Percentiles rank a stretch among this genome's conserved stretches.
phyloP scores from a whole-genome alignment of 2,329 filamentous ascomycete genomes.

The Aspergillus sp. region DNA sequence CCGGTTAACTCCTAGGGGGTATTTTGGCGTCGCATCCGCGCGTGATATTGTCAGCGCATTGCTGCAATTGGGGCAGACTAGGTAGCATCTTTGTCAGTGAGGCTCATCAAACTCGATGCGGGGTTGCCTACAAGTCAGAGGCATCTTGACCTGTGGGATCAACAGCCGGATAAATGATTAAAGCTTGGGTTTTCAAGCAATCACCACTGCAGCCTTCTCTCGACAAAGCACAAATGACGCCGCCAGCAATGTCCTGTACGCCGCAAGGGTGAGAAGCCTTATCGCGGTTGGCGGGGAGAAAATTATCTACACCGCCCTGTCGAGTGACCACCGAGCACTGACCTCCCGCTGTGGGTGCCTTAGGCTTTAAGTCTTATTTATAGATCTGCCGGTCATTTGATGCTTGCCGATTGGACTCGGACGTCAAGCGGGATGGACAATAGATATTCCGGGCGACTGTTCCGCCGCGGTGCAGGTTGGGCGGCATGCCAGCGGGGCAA shows the following conservation, averaged over 20 bases:
- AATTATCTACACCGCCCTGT: slow-evolving; percentile 13
- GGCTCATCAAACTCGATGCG: background rate
- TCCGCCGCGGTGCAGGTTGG: slow-evolving; percentile 12
- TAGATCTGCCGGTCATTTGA: slow-evolving; percentile 5
- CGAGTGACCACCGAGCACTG: background rate
- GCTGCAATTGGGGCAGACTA: slow-evolving; percentile 52
- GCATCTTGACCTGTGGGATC: slow-evolving; percentile 26
- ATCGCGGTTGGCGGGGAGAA: slow-evolving; percentile 20
- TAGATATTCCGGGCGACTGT: slow-evolving; percentile 22
- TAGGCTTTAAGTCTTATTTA: slow-evolving; percentile 1
- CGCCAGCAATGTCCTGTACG: slow-evolving; percentile 10
- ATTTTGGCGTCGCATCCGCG: slow-evolving; percentile 36
- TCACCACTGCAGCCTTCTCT: background rate
- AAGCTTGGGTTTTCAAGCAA: background rate
- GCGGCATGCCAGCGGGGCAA: slow-evolving; percentile 15
- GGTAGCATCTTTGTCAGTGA: slow-evolving; percentile 18
- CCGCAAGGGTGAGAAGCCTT: slow-evolving; percentile 17
- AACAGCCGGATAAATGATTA: background rate
- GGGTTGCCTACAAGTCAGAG: slow-evolving; percentile 38
- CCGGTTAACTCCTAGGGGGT: slow-evolving; percentile 62
- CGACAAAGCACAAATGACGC: background rate
- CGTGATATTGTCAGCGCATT: slow-evolving; percentile 50
- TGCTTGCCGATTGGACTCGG: slow-evolving; percentile 20
- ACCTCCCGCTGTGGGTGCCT: slow-evolving; percentile 3
- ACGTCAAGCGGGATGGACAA: slow-evolving; percentile 20